These are phyloP conservation scores for Mitragyna speciosa DNA, from an alignment of 257 asterid species.

Conservation along the genomic window DNA sequence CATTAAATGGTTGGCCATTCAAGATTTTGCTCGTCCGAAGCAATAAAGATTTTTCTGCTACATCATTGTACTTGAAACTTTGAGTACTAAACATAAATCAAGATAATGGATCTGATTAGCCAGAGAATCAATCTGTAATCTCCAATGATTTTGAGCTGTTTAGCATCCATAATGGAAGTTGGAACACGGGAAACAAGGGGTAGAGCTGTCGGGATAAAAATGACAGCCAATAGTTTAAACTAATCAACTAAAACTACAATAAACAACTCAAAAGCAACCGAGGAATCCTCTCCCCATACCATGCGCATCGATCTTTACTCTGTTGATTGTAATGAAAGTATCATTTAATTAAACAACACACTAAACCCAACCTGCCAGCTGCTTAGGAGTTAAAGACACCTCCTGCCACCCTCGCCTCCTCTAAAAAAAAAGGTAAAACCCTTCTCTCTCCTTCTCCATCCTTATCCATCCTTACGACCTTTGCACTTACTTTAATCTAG, in stretches of 20 bases:
- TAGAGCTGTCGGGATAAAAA: conserved; percentile 48
- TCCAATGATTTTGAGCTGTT: conserved; percentile 38
- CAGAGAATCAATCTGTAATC: conserved; percentile 21
- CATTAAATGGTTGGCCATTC: conserved; percentile 21
- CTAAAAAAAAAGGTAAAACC: neutral
- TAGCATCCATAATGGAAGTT: conserved; percentile 38
- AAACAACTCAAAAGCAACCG: conserved; percentile 34
- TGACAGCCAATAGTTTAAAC: conserved; percentile 40
- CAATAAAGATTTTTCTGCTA: conserved; percentile 20
- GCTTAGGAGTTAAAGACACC: conserved; percentile 18
- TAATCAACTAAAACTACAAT: conserved; percentile 11
- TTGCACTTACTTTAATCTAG: conserved; percentile 15
- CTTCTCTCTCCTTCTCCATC: conserved; percentile 13
- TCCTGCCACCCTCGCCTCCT: neutral
- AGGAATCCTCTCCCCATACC: conserved; percentile 37
- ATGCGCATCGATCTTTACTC: conserved; percentile 36
- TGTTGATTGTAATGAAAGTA: conserved; percentile 4
- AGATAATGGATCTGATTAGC: conserved; percentile 31
- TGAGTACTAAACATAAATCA: conserved; percentile 5
- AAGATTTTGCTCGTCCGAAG: conserved; percentile 18
- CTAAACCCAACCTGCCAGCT: conserved; percentile 13
- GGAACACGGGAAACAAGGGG: conserved; percentile 56
- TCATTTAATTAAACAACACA: conserved; percentile 12
- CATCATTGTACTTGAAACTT: neutral
- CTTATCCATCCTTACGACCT: conserved; percentile 32